Percentiles rank a stretch among this genome's conserved stretches.
phyloP scores from a whole-genome alignment of 2,329 filamentous ascomycete genomes.

The Fusarium sp. region DNA sequence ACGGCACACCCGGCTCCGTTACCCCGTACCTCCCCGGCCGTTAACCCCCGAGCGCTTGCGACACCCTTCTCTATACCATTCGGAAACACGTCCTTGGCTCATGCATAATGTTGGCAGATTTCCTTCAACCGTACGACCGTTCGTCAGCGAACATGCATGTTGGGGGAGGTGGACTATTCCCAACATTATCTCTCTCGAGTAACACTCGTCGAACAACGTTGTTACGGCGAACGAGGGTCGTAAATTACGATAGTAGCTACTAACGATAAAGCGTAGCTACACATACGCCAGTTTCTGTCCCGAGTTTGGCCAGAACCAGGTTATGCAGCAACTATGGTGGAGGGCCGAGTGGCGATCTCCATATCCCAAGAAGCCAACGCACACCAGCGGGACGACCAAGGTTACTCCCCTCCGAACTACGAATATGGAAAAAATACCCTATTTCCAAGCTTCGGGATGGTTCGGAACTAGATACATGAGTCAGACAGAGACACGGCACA shows the following conservation, averaged over 20 bases:
- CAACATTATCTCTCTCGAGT: not conserved
- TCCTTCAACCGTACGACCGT: no score
- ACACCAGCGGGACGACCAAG: no score
- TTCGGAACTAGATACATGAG: not conserved
- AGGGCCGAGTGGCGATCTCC: not conserved
- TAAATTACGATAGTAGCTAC: not conserved
- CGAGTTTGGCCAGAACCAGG: not conserved
- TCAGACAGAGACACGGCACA: not conserved
- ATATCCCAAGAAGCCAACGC: not conserved
- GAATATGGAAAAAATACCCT: not conserved
- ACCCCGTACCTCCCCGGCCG: not conserved
- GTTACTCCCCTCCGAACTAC: not conserved
- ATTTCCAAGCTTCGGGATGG: not conserved
- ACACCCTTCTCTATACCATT: not conserved
- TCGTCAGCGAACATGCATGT: not conserved
- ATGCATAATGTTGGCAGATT: not conserved
- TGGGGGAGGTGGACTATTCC: not conserved
- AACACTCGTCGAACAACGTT: not conserved
- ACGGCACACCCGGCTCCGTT: not conserved
- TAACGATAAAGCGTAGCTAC: not conserved
- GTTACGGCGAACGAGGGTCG: not conserved
- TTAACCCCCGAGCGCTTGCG: not conserved
- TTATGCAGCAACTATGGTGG: not conserved
- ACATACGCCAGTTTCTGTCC: no score
- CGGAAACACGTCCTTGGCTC: not conserved